A percentile compares a stretch with the other conserved stretches of the same genome.
phyloP scores from a whole-genome alignment of 805 yeast genomes.

The Starmerella scarabaei region DNA sequence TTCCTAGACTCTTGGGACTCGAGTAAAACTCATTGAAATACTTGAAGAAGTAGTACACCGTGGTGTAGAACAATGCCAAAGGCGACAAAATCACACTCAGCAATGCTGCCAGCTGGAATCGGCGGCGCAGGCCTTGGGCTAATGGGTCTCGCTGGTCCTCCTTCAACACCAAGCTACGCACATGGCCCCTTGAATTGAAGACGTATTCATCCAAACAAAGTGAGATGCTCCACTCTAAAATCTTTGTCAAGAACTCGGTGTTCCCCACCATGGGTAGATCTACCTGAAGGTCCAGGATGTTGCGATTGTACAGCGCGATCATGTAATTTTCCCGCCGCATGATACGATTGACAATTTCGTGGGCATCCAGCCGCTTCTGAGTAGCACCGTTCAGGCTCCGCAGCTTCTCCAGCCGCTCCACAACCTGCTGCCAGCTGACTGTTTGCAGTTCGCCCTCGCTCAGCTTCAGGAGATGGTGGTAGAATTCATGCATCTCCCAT shows the following conservation, averaged over 20 bases:
- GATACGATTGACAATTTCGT: conserved; percentile 85
- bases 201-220: conserved; percentile 77
- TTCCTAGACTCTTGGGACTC: conserved; percentile 69
- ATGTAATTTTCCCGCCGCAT: conserved; percentile 92
- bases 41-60: conserved; percentile 70
- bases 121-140: conserved; percentile 54
- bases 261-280: conserved; percentile 35
- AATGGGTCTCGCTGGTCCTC: conserved; percentile 55
- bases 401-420: conserved; percentile 56
- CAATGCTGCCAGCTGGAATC: conserved; percentile 80
- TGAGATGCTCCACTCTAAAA: conserved; percentile 89
- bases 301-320: conserved; percentile 76
- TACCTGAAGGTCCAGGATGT: conserved; percentile 53
- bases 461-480: conserved; percentile 54
- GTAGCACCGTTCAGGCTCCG: conserved; percentile 35
- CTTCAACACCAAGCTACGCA: conserved; percentile 56
- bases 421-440: conserved; percentile 82
- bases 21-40: conserved; percentile 87
- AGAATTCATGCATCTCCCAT: conserved; percentile 65
- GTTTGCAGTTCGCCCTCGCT: conserved; percentile 79
- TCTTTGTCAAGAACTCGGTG: conserved; percentile 50
- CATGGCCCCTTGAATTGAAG: conserved; percentile 71
- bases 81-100: conserved; percentile 77
- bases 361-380: conserved; percentile 63
- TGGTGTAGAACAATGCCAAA: conserved; percentile 68